Base-by-base conservation (phyloP, 108 stramenopile genomes). In the Pseudonitzschia multiseries region DNA sequence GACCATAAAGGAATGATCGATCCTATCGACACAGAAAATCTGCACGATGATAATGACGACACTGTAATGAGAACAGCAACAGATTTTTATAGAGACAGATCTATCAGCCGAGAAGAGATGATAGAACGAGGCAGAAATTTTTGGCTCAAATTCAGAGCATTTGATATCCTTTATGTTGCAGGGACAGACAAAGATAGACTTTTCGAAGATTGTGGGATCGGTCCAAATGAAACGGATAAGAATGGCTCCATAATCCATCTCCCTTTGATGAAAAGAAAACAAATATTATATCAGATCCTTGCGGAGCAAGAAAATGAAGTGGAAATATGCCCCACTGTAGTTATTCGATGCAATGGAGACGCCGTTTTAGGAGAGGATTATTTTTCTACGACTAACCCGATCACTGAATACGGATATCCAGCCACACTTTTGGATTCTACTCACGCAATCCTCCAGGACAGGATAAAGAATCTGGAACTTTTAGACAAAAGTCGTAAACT, bases 271-370 rank as follows among this genome's bases (percentile, higher is more conserved):
- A 74, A 88, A 64, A 73, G 94, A 17, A 89, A 90, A 57, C 67
- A 76, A 32, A 80, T 95, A 43, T 73, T 93, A 46, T 83, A 93
- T 64, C 76, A 77, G 59, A 71, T 95, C 60, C 68, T 95, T 14
- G 56, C 65, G 20, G 76, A 83, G 40, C 88, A 92, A 67, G 53
- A 78, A 13, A 84, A 87, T 51, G 68, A 80, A 21, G 81, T 93
- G 20, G 92, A 93, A 61, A 73, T 88, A 51, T 79, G 88, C 17
- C 56, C 73, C n/a, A 79, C 89, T 13, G 42, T 79, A 9, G 77
- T 95, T n/a, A 81, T 95, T 54, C 83, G 90, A 4, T 81, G 87
- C 21, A 87, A 89, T 67, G 92, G 94, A 41, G 75, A 84, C 13
- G 81, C 66, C n/a, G 75, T 85, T 32, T 60, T 70, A 17, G 90